Conservation (phyloP, 495 filamentous ascomycete species). For the Aspergillus homomorphus region DNA sequence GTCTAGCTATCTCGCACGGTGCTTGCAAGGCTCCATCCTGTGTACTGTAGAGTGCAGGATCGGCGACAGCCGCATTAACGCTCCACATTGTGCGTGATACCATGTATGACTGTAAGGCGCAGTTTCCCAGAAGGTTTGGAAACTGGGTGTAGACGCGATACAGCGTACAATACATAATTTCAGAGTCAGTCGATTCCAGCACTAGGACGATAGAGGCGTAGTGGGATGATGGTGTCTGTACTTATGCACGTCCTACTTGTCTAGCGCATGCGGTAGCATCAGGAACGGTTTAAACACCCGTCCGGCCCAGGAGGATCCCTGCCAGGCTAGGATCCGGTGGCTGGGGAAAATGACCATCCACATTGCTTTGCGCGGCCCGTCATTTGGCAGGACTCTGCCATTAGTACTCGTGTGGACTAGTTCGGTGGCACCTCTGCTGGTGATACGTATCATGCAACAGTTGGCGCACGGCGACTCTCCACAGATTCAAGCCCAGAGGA, state of each 20-base stretch:
- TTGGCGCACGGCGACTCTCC: background rate
- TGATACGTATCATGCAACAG: background rate
- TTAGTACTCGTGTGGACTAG: background rate
- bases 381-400: background rate
- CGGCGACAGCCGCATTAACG: constrained; percentile 14
- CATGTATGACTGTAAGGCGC: background rate
- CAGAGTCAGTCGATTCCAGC: background rate
- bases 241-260: background rate
- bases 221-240: background rate
- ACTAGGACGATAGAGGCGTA: background rate
- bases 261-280: background rate
- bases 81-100: constrained; percentile 7
- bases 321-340: background rate
- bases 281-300: constrained; percentile 3
- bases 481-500: background rate
- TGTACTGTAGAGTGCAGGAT: constrained; percentile 15
- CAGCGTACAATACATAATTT: background rate
- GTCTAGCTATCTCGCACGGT: background rate
- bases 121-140: background rate
- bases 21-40: background rate
- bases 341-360: background rate
- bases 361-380: background rate
- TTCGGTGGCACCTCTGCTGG: background rate
- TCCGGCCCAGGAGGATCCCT: background rate
- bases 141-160: background rate